Conservation (phyloP, 768 basidiomycete species). For the Agrocybe praecox region DNA sequence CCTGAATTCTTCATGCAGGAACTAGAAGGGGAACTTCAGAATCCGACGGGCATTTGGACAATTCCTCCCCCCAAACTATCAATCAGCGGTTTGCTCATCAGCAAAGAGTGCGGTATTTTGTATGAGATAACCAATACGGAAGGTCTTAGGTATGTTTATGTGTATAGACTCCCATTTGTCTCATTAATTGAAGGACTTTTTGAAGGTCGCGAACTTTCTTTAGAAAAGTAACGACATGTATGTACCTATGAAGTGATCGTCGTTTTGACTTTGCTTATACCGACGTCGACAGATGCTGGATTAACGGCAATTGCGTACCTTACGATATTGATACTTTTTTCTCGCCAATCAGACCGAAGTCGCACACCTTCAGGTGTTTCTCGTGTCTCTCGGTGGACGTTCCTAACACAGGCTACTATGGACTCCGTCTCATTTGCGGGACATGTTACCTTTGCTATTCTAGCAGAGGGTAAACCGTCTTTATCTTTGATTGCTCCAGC, state of each 20-base stretch:
- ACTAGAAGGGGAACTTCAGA: slow-evolving; percentile 72
- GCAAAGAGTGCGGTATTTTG: slow-evolving; percentile 79
- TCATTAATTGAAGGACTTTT: neutral
- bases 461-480: slow-evolving; percentile 82
- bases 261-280: neutral
- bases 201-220: slow-evolving; percentile 64
- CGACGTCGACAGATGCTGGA: slow-evolving; percentile 63
- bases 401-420: slow-evolving; percentile 75
- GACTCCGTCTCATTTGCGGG: slow-evolving; percentile 88
- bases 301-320: slow-evolving; percentile 69
- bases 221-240: slow-evolving; percentile 72
- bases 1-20: slow-evolving; percentile 62
- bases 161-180: neutral
- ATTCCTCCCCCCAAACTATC: slow-evolving; percentile 55
- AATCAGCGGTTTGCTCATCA: slow-evolving; percentile 69
- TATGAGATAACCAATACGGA: slow-evolving; percentile 66
- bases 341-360: slow-evolving; percentile 74
- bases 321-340: slow-evolving; percentile 62
- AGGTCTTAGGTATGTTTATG: slow-evolving; percentile 61
- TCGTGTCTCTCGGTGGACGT: slow-evolving; percentile 82
- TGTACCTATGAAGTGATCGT: slow-evolving; percentile 13
- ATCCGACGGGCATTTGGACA: slow-evolving; percentile 73
- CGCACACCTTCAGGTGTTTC: slow-evolving; percentile 80
- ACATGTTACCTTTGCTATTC: slow-evolving; percentile 85
- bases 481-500: slow-evolving; percentile 83